Percentiles rank a stretch among this genome's conserved stretches.
phyloP scores from a whole-genome alignment of 2,329 filamentous ascomycete species.

The Didymella segeticola region DNA sequence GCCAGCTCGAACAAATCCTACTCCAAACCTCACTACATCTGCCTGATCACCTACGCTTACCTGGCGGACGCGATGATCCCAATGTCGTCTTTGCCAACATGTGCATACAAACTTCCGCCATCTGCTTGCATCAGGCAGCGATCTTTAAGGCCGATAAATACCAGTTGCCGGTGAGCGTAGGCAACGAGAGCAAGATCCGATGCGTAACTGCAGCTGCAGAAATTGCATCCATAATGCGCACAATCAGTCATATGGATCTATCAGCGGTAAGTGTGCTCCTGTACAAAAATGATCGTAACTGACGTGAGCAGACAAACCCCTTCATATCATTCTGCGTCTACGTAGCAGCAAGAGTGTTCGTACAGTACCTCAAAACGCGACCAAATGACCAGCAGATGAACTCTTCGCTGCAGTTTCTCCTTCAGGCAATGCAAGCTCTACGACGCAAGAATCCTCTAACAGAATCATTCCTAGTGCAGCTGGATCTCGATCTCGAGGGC shows the following conservation, averaged over 20 bases:
- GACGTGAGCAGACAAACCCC: slow-evolving; percentile 77
- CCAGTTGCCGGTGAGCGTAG: slow-evolving; percentile 75
- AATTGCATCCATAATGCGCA: slow-evolving; percentile 93
- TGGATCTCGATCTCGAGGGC: slow-evolving; percentile 88
- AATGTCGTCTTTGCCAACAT: slow-evolving; percentile 96
- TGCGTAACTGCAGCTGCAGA: slow-evolving; percentile 94
- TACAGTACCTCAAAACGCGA: slow-evolving; percentile 94
- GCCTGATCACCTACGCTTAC: slow-evolving; percentile 81
- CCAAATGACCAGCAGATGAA: slow-evolving; percentile 80
- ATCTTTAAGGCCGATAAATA: slow-evolving; percentile 98
- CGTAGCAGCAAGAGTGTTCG: slow-evolving; percentile 92
- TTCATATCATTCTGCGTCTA: slow-evolving; percentile 97
- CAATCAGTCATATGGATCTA: slow-evolving; percentile 89
- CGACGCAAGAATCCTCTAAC: slow-evolving; percentile 89
- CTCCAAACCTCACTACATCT: slow-evolving; percentile 85
- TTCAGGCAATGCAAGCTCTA: slow-evolving; percentile 87
- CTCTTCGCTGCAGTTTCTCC: slow-evolving; percentile 86
- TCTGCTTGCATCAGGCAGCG: slow-evolving; percentile 96
- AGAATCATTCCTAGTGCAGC: slow-evolving; percentile 90
- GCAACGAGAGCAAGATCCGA: slow-evolving; percentile 87
- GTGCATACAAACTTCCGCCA: slow-evolving; percentile 94
- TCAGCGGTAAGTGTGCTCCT: slow-evolving; percentile 77
- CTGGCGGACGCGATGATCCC: slow-evolving; percentile 74
- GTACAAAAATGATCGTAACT: no score
- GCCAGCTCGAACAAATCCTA: slow-evolving; percentile 86